Evolutionary conservation across 2,329 filamentous ascomycete genomes (phyloP), one percentile per base, ranked within the genome.

Genomic region (Xylaria sp.): DNA sequence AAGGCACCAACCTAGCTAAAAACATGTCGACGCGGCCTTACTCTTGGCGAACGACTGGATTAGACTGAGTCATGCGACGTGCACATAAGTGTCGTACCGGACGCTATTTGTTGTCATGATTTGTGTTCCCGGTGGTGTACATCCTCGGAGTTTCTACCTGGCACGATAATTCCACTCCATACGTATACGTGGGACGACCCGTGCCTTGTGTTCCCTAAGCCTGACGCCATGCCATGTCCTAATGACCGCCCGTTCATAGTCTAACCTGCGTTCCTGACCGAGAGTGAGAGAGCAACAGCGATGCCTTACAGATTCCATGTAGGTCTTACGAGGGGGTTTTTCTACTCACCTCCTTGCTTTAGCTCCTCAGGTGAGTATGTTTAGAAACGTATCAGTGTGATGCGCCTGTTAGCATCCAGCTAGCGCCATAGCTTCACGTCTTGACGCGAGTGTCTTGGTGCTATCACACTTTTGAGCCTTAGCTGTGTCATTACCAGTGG

Each of bases 281-380:
- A 53, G 25, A 53, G 31, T 13, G 40, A 8, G 15, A 19, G 25
- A 21, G 33, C 10, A 9, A 37, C 10, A 23, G 27, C 9, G 10
- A 10, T 19, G 11, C 44, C 23, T 49, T 35, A 15, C 17, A 25
- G 40, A 15, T 11, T 46, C 29, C 47, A 60, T 40, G 53, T 40
- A 60, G 58, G 58, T 60, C 58, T 55, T 43, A 13, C 44, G 1
- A 6, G 27, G 15, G 13, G 44, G 15, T 23, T 51, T 21, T 8
- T 29, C 13, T 43, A 13, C 51, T 17, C 11, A 17, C n/a, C 5
- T 31, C n/a, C n/a, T 38, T 43, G 15, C 15, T 17, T 40, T 31
- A 17, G 23, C 25, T 27, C 9, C 35, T 41, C 8, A 25, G 3
- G 37, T 29, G 10, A 5, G n/a, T 51, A 60, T 54, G 33, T 54